phyloP scores from a whole-genome alignment of 306 rosid genomes.

The Sechiopsis laciniata region DNA sequence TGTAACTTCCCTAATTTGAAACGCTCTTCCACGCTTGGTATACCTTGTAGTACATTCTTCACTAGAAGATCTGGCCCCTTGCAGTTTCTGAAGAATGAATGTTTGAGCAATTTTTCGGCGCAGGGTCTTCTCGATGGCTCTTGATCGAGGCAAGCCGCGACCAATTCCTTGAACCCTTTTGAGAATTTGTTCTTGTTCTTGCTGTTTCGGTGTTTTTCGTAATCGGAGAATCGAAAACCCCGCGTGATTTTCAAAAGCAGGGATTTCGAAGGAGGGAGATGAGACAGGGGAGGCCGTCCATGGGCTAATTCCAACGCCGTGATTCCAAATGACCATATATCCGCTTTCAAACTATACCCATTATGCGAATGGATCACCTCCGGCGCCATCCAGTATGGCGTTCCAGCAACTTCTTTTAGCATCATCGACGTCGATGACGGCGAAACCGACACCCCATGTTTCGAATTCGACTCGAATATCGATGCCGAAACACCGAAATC shows the following conservation, averaged over 20 bases:
- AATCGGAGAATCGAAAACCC: constrained; percentile 47
- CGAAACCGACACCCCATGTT: constrained; percentile 17
- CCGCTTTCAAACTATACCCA: constrained; percentile 54
- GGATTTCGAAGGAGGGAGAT: constrained; percentile 55
- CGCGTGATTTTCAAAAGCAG: constrained; percentile 44
- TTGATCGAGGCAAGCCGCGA: constrained; percentile 52
- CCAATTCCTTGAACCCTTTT: constrained; percentile 53
- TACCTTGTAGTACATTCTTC: constrained; percentile 39
- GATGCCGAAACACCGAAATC: constrained; percentile 59
- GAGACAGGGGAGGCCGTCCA: constrained; percentile 62
- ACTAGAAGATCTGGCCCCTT: constrained; percentile 36
- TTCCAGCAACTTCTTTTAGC: constrained; percentile 43
- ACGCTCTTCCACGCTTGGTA: constrained; percentile 53
- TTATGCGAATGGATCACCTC: constrained; percentile 56
- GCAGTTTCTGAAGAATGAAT: constrained; percentile 45
- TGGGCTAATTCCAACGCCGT: constrained; percentile 58
- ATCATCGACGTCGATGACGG: constrained; percentile 28
- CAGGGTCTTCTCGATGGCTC: constrained; percentile 56
- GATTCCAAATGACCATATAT: constrained; percentile 67
- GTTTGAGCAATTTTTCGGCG: constrained; percentile 46
- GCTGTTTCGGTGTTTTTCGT: constrained; percentile 23
- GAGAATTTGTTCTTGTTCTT: constrained; percentile 39
- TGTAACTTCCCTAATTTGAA: constrained; percentile 32
- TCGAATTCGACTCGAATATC: constrained; percentile 32
- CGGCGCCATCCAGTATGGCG: constrained; percentile 72